A percentile compares a stretch with the other conserved stretches of the same genome.
Conservation (phyloP, 108 stramenopile genomes). For the Cyclotella kingstonii region DNA sequence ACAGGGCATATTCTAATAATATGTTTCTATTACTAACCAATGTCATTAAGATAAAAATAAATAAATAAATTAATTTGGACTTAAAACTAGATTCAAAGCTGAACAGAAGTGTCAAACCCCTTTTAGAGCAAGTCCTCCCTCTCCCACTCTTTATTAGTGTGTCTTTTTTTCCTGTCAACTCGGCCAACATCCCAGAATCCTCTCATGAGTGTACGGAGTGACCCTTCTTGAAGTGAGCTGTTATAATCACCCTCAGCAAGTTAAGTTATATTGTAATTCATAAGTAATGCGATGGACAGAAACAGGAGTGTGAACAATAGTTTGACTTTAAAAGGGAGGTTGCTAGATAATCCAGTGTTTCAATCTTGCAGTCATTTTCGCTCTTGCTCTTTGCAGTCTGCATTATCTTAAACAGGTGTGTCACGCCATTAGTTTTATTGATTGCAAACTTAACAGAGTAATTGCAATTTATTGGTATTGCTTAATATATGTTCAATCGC, state of each 20-base stretch:
- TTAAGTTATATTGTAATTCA: conserved; percentile 51
- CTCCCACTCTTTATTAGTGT: conserved; percentile 66
- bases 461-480: no score
- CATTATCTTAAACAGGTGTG: no score
- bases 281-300: conserved; percentile 50
- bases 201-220: conserved; percentile 66
- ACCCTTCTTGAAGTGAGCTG: conserved; percentile 66
- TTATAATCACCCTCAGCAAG: conserved; percentile 64
- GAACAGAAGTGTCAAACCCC: no score
- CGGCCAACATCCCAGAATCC: conserved; percentile 76
- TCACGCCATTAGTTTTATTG: no score
- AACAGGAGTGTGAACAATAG: conserved; percentile 52
- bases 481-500: no score
- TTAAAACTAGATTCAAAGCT: no score
- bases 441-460: no score
- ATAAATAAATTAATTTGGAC: no score
- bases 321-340: conserved; percentile 54
- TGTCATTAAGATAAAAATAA: no score
- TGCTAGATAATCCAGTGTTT: conserved; percentile 72
- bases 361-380: conserved; percentile 70
- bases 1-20: no score
- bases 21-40: no score
- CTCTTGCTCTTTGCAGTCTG: not conserved
- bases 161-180: conserved; percentile 58
- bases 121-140: conserved; percentile 45